A percentile compares a stretch with the other conserved stretches of the same genome.
These are phyloP conservation scores for Polychaeton citri DNA, from an alignment of 2,329 filamentous ascomycete genomes.

Conservation along the genomic window DNA sequence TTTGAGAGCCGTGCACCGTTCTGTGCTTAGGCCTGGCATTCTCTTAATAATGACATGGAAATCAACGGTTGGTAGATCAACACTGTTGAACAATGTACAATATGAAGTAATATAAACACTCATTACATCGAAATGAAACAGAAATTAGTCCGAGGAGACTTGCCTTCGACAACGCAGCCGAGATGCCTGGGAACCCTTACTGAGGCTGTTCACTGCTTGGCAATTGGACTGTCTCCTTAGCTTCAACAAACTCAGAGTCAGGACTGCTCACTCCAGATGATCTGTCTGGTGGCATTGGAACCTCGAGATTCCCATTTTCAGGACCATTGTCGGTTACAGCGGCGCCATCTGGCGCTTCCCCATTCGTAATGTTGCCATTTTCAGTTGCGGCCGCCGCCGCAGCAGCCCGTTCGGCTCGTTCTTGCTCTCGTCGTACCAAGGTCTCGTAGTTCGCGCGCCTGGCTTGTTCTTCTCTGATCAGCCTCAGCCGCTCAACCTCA, in stretches of 20 bases:
- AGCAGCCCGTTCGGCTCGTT: background rate
- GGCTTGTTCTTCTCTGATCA: conserved; percentile 75
- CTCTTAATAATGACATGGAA: too few species aligned
- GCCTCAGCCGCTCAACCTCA: conserved; percentile 75
- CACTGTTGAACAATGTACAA: too few species aligned
- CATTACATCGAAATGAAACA: too few species aligned
- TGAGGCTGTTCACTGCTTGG: too few species aligned
- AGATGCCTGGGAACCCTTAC: too few species aligned
- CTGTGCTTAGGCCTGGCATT: too few species aligned
- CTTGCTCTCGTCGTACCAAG: background rate
- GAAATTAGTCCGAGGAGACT: too few species aligned
- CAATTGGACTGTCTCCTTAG: background rate
- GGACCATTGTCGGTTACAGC: background rate
- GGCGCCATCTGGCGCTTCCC: background rate
- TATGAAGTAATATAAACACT: too few species aligned
- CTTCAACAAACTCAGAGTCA: background rate
- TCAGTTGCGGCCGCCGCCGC: background rate
- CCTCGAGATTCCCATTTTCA: background rate
- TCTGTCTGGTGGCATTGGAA: background rate
- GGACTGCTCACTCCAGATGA: background rate
- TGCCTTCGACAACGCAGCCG: too few species aligned
- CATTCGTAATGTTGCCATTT: background rate
- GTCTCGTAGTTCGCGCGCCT: conserved; percentile 24
- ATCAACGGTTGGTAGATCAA: too few species aligned
- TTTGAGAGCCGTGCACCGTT: too few species aligned